Percentiles rank a stretch among this genome's conserved stretches.
Evolutionary conservation across 202 grass and related monocot species (phyloP).

Genomic region (Eragrostis tef): DNA sequence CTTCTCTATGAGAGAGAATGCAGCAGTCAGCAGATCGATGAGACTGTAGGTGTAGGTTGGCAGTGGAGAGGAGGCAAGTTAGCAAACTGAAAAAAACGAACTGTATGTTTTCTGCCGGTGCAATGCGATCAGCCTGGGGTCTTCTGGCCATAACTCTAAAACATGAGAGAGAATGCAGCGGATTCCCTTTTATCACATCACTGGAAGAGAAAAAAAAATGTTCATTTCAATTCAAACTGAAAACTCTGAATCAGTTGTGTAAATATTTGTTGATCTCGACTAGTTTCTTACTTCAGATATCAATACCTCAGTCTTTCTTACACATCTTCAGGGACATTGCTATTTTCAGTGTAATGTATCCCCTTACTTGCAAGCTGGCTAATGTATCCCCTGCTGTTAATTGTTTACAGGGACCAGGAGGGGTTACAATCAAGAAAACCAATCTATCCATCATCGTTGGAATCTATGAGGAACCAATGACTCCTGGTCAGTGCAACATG

Average conservation of each 20-base stretch:
- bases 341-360: slow-evolving; percentile 1
- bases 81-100: too few relatives aligned
- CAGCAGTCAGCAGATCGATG: too few relatives aligned
- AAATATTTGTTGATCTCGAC: too few relatives aligned
- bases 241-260: neutral
- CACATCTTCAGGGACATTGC: neutral
- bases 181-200: neutral
- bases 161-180: too few relatives aligned
- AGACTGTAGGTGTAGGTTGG: too few relatives aligned
- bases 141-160: too few relatives aligned
- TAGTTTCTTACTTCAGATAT: too few relatives aligned
- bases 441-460: slow-evolving; percentile 46
- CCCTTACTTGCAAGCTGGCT: neutral
- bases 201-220: neutral
- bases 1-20: neutral
- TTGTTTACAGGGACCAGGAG: slow-evolving; percentile 53
- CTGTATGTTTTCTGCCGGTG: too few relatives aligned
- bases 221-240: slow-evolving; percentile 9
- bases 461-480: slow-evolving; percentile 58
- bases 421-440: slow-evolving; percentile 55
- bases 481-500: slow-evolving; percentile 57
- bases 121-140: too few relatives aligned
- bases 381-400: neutral
- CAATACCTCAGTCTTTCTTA: too few relatives aligned
- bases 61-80: too few relatives aligned